Evolutionary conservation across 495 filamentous ascomycete genomes (phyloP), one percentile per base, ranked within the genome.

Genomic region (Hypoxylon fuscum): DNA sequence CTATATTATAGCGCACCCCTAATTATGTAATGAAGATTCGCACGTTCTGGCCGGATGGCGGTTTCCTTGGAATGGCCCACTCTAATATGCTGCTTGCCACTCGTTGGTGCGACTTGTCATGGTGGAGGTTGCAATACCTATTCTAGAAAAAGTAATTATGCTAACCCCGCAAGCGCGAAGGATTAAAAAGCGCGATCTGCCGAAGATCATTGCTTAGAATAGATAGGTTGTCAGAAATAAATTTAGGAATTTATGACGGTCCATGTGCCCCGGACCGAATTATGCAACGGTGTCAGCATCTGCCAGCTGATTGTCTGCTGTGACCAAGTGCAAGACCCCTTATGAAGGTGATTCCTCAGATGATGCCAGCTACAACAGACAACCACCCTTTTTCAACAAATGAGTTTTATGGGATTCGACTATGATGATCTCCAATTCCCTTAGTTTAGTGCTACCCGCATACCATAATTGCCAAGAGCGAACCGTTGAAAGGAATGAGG

Each of bases 161-260:
- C 3, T 20, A 32, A 63, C 62, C 62, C 62, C 62, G 51, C 62
- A 66, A 52, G 14, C 27, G 14, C 51, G 62, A 66, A 56, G 62
- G 62, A 66, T 60, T 22, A 32, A 44, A 34, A 38, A 51, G 61
- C 43, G 50, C 12, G 37, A 64, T 64, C 61, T 65, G 38, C 62
- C 55, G 55, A 55, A 18, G 55, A 65, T 65, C 62, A 46, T 50
- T 47, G 17, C 53, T 46, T 53, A 27, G 37, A 31, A 8, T 31
- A 21, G 7, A 2, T 18, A 14, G 9, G 3, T 29, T 29, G 51
- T 62, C 43, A 55, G 49, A 21, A 47, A 49, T 62, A 62, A 44
- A 62, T 62, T 62, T 55, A 62, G 52, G 41, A 34, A 49, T 49
- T 32, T 21, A 54, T 54, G 41, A 52, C 42, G 48, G 60, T 42